Percentiles rank a stretch among this genome's conserved stretches.
phyloP scores from a whole-genome alignment of 257 asterid genomes.

The Mitragyna speciosa region DNA sequence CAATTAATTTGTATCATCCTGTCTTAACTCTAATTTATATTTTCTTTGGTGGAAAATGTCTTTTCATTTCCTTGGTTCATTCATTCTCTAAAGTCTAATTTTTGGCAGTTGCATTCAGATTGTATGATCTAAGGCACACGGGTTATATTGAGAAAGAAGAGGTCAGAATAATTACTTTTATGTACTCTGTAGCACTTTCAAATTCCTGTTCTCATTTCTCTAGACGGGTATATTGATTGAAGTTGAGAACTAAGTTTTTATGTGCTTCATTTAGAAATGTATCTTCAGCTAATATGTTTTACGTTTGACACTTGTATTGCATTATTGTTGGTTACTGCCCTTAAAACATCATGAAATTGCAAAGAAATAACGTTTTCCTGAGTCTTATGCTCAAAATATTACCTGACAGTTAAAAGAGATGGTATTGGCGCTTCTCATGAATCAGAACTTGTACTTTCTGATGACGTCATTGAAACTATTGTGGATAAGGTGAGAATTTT shows the following conservation, averaged over 20 bases:
- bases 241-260: neutral
- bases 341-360: neutral
- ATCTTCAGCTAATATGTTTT: neutral
- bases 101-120: conserved; percentile 71
- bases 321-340: no score
- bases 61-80: neutral
- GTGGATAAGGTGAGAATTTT: conserved; percentile 62
- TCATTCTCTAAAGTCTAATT: conserved; percentile 11
- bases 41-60: neutral
- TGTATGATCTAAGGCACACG: conserved; percentile 77
- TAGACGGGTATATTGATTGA: neutral
- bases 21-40: neutral
- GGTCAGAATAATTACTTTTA: conserved; percentile 29
- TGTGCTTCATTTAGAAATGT: neutral
- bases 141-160: conserved; percentile 83
- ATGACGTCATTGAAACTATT: conserved; percentile 63
- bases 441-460: conserved; percentile 79
- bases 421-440: conserved; percentile 88
- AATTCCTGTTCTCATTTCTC: neutral
- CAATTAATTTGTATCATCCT: no score
- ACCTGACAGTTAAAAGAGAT: conserved; percentile 72
- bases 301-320: no score
- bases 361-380: neutral
- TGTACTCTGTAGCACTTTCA: neutral
- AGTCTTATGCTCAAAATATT: neutral